Conservation (phyloP, 2,329 filamentous ascomycete genomes). For the Curvularia sp. region DNA sequence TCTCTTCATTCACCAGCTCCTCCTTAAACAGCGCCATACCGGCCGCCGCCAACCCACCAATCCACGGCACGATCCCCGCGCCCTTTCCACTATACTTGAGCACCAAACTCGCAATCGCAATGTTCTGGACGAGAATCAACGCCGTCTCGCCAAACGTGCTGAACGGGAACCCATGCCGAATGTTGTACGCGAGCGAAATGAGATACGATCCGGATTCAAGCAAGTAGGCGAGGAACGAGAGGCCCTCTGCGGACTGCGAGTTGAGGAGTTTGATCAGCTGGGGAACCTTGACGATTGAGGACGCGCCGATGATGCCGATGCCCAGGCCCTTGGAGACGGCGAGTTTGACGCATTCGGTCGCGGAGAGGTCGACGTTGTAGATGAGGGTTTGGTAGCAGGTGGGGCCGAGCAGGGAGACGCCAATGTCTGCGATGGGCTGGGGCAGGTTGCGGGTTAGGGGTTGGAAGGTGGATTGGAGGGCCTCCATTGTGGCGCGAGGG, state of each 20-base stretch:
- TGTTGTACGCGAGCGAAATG: constrained; percentile 90
- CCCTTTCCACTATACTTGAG: constrained; percentile 78
- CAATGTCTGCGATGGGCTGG: constrained; percentile 44
- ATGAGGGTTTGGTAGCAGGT: constrained; percentile 86
- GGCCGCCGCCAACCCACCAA: constrained; percentile 75
- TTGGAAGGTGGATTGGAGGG: constrained; percentile 47
- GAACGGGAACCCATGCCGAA: constrained; percentile 90
- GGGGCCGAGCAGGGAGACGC: constrained; percentile 71
- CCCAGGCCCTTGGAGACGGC: constrained; percentile 91
- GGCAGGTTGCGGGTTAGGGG: constrained; percentile 54
- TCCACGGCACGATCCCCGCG: constrained; percentile 74
- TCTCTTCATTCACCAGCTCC: constrained; percentile 68
- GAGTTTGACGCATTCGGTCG: constrained; percentile 82
- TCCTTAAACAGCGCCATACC: constrained; percentile 74
- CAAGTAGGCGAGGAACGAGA: constrained; percentile 89
- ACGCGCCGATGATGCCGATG: constrained; percentile 89
- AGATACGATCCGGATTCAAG: constrained; percentile 90
- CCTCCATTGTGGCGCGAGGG: constrained; percentile 49
- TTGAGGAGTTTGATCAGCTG: constrained; percentile 92
- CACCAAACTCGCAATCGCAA: constrained; percentile 85
- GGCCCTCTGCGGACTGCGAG: constrained; percentile 79
- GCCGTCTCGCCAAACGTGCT: constrained; percentile 96
- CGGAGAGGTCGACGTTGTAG: constrained; percentile 80
- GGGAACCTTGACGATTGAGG: constrained; percentile 91
- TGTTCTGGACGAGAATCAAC: constrained; percentile 89